Percentiles rank a stretch among this genome's conserved stretches.
Conservation (phyloP, 441 rosid genomes). For the Manihot esculenta region DNA sequence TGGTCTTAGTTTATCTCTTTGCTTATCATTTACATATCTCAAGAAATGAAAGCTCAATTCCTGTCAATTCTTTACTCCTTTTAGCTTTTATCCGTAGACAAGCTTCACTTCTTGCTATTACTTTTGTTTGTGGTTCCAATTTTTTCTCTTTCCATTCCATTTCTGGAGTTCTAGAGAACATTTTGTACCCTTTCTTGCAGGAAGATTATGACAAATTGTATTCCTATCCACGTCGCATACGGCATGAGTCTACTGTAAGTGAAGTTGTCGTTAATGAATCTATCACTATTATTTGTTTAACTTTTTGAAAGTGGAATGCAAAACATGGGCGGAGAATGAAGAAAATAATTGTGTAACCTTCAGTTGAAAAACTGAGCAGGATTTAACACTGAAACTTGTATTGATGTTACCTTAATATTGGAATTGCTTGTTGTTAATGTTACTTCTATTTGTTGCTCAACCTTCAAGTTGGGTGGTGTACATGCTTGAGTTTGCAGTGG, state of each 20-base stretch:
- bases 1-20: not conserved
- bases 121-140: not conserved
- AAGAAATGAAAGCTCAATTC: not conserved
- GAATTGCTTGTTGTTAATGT: conserved; percentile 3
- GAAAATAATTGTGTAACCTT: not conserved
- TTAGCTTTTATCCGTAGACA: too few species aligned
- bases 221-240: conserved; percentile 54
- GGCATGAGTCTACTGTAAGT: conserved; percentile 92
- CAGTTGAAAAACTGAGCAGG: not conserved
- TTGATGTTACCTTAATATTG: not conserved
- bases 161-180: conserved; percentile 11
- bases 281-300: not conserved
- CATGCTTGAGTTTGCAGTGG: not conserved
- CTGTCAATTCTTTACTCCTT: not conserved
- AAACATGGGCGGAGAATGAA: conserved; percentile 10
- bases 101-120: not conserved
- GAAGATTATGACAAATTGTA: conserved; percentile 72
- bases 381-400: conserved; percentile 5
- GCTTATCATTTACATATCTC: not conserved
- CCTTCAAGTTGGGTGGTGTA: not conserved
- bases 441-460: not conserved
- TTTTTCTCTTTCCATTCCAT: not conserved
- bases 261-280: conserved; percentile 23
- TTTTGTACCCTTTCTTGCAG: conserved; percentile 41
- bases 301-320: conserved; percentile 5